Evolutionary conservation across 345 rosid species (phyloP).

Genomic region (Murraya koenigii): DNA sequence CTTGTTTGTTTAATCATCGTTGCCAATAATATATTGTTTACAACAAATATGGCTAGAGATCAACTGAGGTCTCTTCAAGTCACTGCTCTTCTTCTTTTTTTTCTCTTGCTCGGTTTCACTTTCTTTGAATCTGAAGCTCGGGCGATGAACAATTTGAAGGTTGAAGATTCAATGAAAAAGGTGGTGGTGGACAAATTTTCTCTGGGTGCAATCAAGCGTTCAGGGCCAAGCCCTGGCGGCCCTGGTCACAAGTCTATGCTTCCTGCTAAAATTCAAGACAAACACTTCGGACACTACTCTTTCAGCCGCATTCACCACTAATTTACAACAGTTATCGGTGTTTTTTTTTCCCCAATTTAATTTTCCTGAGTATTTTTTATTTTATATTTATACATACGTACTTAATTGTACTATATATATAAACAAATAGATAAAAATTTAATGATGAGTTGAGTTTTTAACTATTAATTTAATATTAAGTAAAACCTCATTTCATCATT

Average conservation of each 20-base stretch:
- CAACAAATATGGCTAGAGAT: not conserved
- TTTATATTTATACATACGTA: too few relatives aligned
- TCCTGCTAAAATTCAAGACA: not conserved
- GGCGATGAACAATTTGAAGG: not conserved
- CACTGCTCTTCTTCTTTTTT: not conserved
- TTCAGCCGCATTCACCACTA: slow-evolving; percentile 11
- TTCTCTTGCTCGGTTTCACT: not conserved
- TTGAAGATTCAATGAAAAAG: not conserved
- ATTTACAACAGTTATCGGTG: not conserved
- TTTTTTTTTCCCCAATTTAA: too few relatives aligned
- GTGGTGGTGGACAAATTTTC: not conserved
- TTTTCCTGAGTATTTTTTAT: too few relatives aligned
- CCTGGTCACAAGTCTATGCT: slow-evolving; percentile 23
- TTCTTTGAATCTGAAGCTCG: slow-evolving; percentile 2
- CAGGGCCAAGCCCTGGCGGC: slow-evolving; percentile 36
- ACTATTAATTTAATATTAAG: too few relatives aligned
- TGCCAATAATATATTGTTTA: not conserved
- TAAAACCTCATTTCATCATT: too few relatives aligned
- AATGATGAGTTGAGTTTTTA: too few relatives aligned
- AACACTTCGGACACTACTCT: not conserved
- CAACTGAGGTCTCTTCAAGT: not conserved
- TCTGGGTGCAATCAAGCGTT: slow-evolving; percentile 15
- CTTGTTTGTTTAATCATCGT: not conserved
- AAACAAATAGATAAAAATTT: too few relatives aligned
- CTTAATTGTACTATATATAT: too few relatives aligned